Evolutionary conservation across 2,329 filamentous ascomycete species (phyloP), one percentile per base, ranked within the genome.

Genomic region (Thelonectria rubi): DNA sequence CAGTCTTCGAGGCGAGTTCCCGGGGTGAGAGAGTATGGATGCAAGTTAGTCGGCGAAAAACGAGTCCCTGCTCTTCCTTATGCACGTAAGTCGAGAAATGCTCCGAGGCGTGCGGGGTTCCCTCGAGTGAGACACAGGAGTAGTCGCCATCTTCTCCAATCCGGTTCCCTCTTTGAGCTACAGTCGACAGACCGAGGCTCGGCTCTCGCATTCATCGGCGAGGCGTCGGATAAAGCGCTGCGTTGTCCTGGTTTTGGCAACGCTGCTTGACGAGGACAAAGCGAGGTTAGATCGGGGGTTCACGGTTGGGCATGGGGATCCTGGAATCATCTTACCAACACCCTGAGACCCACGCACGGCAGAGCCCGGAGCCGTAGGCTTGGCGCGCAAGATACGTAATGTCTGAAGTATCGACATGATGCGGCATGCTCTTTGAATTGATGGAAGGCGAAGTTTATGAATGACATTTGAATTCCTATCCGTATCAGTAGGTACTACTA

Each of bases 101-200:
- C 51, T 15, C 34, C 34, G 34, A 37, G 34, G 55, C 32, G 68
- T 69, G 68, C 68, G 68, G 68, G 68, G 68, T 69, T 66, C 54
- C 58, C 18, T 50, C 57, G 26, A 8, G 26, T 30, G 30, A 42
- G 50, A 49, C 58, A 49, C 24, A 20, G 54, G 43, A 40, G 52
- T 46, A 49, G 45, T 48, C 57, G 52, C 50, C 24, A 43, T 32
- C 21, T 50, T 54, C 34, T 49, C 50, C 57, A 54, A 55, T 55
- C 57, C 50, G 9, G 12, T 14, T 21, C 37, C 52, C 50, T 24
- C 56, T 24, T 40, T n/a, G 17, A 43, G 40, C 43, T 48, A 50
- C 57, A 59, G 39, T 12, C 8, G 39, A 39, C 2, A 5, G 26
- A 9, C 26, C 26, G 26, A 30, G 26, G 26, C 26, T 9, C 26